phyloP scores from a whole-genome alignment of 2,329 filamentous ascomycete genomes.

The Talaromyces sp. region DNA sequence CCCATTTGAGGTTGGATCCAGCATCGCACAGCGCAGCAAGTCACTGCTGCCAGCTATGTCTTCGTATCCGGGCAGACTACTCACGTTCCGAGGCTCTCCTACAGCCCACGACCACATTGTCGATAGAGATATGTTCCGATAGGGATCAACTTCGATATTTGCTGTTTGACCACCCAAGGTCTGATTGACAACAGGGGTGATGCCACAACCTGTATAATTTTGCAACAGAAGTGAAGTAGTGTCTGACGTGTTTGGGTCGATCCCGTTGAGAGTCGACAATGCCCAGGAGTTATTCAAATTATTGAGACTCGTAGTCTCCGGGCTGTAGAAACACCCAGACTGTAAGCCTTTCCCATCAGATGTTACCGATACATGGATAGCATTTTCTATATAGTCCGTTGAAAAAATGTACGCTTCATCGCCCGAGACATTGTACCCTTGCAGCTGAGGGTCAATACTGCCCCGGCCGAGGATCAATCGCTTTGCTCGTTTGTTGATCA shows the following conservation, averaged over 20 bases:
- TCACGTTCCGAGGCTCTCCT: constrained; percentile 49
- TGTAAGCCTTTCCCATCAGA: constrained; percentile 39
- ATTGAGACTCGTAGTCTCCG: constrained; percentile 38
- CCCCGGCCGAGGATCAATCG: constrained; percentile 55
- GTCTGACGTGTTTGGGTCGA: constrained; percentile 27
- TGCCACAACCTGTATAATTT: constrained; percentile 52
- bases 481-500: constrained; percentile 51
- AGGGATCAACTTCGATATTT: constrained; percentile 40
- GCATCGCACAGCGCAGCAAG: constrained; percentile 50
- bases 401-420: constrained; percentile 52
- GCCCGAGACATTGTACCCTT: constrained; percentile 49
- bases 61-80: constrained; percentile 25
- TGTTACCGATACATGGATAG: constrained; percentile 30
- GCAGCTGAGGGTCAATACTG: constrained; percentile 53
- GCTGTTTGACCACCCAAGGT: constrained; percentile 52
- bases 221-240: constrained; percentile 29
- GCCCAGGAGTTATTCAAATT: constrained; percentile 53
- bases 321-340: constrained; percentile 52
- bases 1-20: constrained; percentile 46
- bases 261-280: constrained; percentile 23
- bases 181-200: constrained; percentile 55
- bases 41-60: constrained; percentile 33
- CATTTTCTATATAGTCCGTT: constrained; percentile 39
- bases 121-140: constrained; percentile 48
- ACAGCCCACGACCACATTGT: constrained; percentile 58